Evolutionary conservation across 345 rosid genomes (phyloP).

Genomic region (sweet orange (Citrus sinensis)): DNA sequence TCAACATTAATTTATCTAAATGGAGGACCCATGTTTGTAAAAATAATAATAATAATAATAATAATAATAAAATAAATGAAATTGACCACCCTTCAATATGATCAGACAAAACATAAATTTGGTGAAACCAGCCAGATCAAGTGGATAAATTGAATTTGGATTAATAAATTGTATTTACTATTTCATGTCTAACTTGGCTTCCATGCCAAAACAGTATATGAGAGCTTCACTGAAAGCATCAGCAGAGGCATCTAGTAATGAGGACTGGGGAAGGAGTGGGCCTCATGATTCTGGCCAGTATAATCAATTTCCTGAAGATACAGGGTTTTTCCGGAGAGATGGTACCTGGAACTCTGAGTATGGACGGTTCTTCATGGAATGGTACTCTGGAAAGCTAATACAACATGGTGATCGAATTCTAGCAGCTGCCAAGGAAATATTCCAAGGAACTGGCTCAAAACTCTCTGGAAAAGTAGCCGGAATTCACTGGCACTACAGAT

Average conservation of each 20-base stretch:
- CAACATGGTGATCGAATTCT: constrained; percentile 78
- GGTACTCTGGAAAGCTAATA: constrained; percentile 79
- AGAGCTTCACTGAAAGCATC: constrained; percentile 77
- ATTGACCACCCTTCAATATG: background rate
- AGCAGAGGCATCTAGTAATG: constrained; percentile 63
- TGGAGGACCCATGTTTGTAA: too few relatives aligned
- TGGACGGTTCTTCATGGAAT: constrained; percentile 81
- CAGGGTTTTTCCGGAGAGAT: constrained; percentile 72
- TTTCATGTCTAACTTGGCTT: constrained; percentile 17
- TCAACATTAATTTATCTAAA: background rate
- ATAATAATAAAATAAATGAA: too few relatives aligned
- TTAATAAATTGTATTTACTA: background rate
- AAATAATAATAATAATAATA: too few relatives aligned
- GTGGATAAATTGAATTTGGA: background rate
- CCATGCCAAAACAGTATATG: constrained; percentile 68
- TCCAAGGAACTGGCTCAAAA: constrained; percentile 63
- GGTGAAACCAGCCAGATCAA: background rate
- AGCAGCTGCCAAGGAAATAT: constrained; percentile 65
- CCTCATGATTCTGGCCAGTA: constrained; percentile 91
- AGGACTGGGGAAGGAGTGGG: constrained; percentile 73
- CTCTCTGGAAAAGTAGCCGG: constrained; percentile 88
- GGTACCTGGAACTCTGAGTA: constrained; percentile 92
- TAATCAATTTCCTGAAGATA: constrained; percentile 82
- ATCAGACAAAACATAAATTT: background rate
- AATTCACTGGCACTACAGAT: constrained; percentile 95